Evolutionary conservation across 768 basidiomycete species (phyloP).

Genomic region (Tephrocybe sp.): DNA sequence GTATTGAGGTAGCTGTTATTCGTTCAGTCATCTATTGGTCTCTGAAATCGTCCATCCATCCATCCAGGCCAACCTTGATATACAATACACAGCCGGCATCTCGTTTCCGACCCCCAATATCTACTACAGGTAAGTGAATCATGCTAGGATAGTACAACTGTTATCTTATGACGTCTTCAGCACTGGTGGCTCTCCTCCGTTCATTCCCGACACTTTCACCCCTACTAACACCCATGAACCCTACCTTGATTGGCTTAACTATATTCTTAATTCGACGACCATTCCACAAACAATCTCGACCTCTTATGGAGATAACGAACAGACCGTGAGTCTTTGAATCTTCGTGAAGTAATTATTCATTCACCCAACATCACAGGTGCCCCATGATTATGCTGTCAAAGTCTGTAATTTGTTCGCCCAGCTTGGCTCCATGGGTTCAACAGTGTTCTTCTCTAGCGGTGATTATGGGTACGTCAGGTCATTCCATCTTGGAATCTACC

Average conservation of each 20-base stretch:
- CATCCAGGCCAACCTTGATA: slow-evolving; percentile 61
- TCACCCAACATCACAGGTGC: slow-evolving; percentile 35
- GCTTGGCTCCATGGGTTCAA: slow-evolving; percentile 56
- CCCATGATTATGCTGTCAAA: slow-evolving; percentile 49
- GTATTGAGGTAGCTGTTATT: slow-evolving; percentile 42
- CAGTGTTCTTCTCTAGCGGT: slow-evolving; percentile 61
- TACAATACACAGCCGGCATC: slow-evolving; percentile 62
- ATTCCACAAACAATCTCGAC: slow-evolving; percentile 61
- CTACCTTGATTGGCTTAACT: slow-evolving; percentile 65
- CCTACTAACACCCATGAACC: slow-evolving; percentile 57
- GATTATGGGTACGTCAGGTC: slow-evolving; percentile 42
- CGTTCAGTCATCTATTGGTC: not conserved
- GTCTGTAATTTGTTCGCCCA: slow-evolving; percentile 64
- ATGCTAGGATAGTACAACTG: not conserved
- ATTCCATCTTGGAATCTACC: not conserved
- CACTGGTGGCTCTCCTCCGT: slow-evolving; percentile 64
- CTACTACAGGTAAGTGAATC: slow-evolving; percentile 45
- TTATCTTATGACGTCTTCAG: slow-evolving; percentile 25
- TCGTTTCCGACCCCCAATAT: slow-evolving; percentile 58
- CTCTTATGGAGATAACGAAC: slow-evolving; percentile 63
- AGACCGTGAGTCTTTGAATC: slow-evolving; percentile 29
- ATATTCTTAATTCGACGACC: slow-evolving; percentile 37
- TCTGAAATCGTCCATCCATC: not conserved
- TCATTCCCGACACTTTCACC: slow-evolving; percentile 45
- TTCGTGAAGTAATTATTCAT: too few relatives aligned